Percentiles rank a stretch among this genome's conserved stretches.
Evolutionary conservation across 495 filamentous ascomycete genomes (phyloP).

Genomic region (Darksidea phi): DNA sequence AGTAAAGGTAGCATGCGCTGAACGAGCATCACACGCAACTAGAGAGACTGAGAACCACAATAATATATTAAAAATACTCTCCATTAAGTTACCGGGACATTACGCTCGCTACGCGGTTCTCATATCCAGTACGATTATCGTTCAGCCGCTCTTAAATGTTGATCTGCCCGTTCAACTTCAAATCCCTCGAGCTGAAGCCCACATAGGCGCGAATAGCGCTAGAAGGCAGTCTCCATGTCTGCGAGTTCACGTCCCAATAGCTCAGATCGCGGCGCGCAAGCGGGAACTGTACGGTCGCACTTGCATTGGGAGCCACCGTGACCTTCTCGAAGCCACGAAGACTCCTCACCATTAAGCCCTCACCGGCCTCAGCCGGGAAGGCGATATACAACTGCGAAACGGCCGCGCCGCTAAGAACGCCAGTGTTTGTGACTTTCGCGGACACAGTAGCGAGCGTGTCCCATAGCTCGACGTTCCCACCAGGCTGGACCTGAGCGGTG

Average conservation of each 20-base stretch:
- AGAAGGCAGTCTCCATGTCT: slow-evolving; percentile 54
- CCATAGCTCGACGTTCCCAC: slow-evolving; percentile 28
- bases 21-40: too few relatives aligned
- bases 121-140: too few relatives aligned
- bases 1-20: too few relatives aligned
- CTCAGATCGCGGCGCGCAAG: slow-evolving; percentile 54
- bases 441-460: slow-evolving; percentile 44
- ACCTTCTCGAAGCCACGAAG: slow-evolving; percentile 60
- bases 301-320: slow-evolving; percentile 45
- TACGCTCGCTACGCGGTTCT: too few relatives aligned
- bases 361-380: slow-evolving; percentile 33
- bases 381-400: slow-evolving; percentile 58
- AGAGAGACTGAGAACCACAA: too few relatives aligned
- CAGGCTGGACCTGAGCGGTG: slow-evolving; percentile 19
- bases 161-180: slow-evolving; percentile 43
- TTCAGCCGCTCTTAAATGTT: slow-evolving; percentile 2
- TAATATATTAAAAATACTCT: too few relatives aligned
- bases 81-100: too few relatives aligned
- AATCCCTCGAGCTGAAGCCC: slow-evolving; percentile 52
- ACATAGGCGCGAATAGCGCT: slow-evolving; percentile 49
- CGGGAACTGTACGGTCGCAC: slow-evolving; percentile 47
- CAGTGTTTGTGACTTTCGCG: slow-evolving; percentile 52
- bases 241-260: slow-evolving; percentile 52
- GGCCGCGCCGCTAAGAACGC: slow-evolving; percentile 52
- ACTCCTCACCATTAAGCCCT: slow-evolving; percentile 46